A percentile compares a stretch with the other conserved stretches of the same genome.
phyloP scores from a whole-genome alignment of 2,329 filamentous ascomycete genomes.

The Sarocladium kiliense region DNA sequence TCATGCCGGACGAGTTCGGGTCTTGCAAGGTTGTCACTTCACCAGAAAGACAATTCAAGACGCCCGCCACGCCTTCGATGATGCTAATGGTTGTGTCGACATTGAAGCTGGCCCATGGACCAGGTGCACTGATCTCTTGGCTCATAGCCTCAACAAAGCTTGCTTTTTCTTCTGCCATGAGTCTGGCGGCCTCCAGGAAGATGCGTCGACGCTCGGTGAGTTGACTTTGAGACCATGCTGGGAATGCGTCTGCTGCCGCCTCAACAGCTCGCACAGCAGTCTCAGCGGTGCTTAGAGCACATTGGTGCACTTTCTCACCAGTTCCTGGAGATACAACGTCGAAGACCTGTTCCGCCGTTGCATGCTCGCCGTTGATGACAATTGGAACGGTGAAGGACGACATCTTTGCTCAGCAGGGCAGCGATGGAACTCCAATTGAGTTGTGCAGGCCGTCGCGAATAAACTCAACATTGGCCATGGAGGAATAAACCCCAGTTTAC shows the following conservation, averaged over 20 bases:
- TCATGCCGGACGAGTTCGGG: conserved; percentile 34
- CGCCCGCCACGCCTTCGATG: conserved; percentile 29
- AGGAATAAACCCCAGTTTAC: no score
- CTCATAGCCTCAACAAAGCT: conserved; percentile 58
- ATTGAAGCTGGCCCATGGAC: conserved; percentile 36
- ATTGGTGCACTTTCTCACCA: conserved; percentile 47
- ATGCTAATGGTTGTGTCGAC: conserved; percentile 26
- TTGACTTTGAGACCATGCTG: conserved; percentile 60
- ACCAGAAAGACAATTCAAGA: conserved; percentile 25
- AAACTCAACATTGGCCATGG: no score
- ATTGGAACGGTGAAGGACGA: conserved; percentile 27
- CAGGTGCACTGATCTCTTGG: conserved; percentile 37
- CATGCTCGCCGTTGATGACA: conserved; percentile 38
- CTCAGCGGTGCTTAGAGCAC: conserved; percentile 49
- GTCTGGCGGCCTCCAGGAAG: conserved; percentile 61
- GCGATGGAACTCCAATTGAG: background rate
- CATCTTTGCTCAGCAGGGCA: background rate
- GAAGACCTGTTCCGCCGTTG: conserved; percentile 42
- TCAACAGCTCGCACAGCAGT: conserved; percentile 48
- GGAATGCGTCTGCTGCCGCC: conserved; percentile 61
- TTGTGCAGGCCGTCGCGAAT: no score
- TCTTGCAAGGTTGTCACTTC: conserved; percentile 37
- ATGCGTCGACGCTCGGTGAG: conserved; percentile 60
- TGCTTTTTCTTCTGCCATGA: conserved; percentile 53
- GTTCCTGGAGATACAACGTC: conserved; percentile 51